Base-by-base conservation (phyloP, 768 basidiomycete genomes). In the Leccinum boreale region DNA sequence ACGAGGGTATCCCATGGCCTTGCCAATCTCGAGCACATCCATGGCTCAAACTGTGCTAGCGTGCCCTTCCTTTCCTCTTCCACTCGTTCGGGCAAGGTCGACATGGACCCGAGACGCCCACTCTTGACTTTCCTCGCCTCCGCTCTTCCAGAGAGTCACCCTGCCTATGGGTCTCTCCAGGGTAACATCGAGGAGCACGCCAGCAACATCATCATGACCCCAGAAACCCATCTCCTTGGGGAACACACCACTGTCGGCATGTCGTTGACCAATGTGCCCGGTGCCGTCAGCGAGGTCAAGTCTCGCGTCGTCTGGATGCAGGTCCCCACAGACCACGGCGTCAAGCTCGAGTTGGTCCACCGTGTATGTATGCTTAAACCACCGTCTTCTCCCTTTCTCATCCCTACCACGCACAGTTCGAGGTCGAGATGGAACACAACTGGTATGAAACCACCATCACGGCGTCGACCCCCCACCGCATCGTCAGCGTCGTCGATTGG, bases 401-500 rank as follows among this genome's bases (percentile, higher is more conserved):
- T 10, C 14, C 3, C n/a, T 49, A 4, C 19, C 14, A 4, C 15
- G 10, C 46, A 24, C 12, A 89, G 85, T 89, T 94, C 66, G 92
- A 94, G 69, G 89, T 96, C 48, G 90, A 94, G 79, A 92, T 96
- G 89, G 69, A 86, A 68, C 87, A 97, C 75, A 98, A 94, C 74
- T 96, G 92, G 92, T 98, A 99, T 65, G 94, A 98, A 72, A 84
- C 93, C 4, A 82, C 91, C 21, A 87, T 99, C 45, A 86, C 90
- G 11, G 85, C 84, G 1, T 70, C 75, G 28, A 72, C 80, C n/a
- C 90, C 92, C 24, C 87, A 93, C 68, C 81, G 85, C 59, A 86
- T 94, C 63, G 76, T 98, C 66, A 86, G 89, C 26, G 92, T 95
- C 42, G 91, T 96, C 60, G 96, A 98, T 69, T 98, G 94, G 95